Percentiles rank a stretch among this genome's conserved stretches.
These are phyloP conservation scores for Nicotiana rustica DNA, from an alignment of 305 asterid genomes.

Conservation along the genomic window DNA sequence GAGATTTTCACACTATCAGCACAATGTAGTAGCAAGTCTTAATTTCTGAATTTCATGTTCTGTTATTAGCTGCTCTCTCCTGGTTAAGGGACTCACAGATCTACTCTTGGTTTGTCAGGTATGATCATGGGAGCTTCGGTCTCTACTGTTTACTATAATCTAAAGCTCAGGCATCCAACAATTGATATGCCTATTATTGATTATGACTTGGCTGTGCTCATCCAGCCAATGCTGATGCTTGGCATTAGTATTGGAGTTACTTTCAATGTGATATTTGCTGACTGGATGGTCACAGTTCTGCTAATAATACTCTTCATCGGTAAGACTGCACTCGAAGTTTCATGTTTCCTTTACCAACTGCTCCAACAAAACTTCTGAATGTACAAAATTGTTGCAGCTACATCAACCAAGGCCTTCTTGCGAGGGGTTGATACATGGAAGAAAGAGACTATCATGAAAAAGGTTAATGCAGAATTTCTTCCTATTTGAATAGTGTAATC, in stretches of 20 bases:
- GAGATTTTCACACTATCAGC: slow-evolving; percentile 3
- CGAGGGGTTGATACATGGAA: slow-evolving; percentile 48
- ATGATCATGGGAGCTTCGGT: slow-evolving; percentile 98
- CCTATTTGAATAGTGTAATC: background rate
- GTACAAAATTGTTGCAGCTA: slow-evolving; percentile 33
- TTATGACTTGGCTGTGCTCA: slow-evolving; percentile 95
- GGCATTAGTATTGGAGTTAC: slow-evolving; percentile 96
- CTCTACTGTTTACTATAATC: slow-evolving; percentile 92
- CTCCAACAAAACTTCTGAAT: slow-evolving; percentile 24
- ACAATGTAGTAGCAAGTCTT: slow-evolving; percentile 4
- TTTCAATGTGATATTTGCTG: slow-evolving; percentile 89
- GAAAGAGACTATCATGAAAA: slow-evolving; percentile 45
- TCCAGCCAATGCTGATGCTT: slow-evolving; percentile 98
- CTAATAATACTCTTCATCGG: slow-evolving; percentile 85
- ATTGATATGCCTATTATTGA: slow-evolving; percentile 91
- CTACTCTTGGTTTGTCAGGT: slow-evolving; percentile 58
- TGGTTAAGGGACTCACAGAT: slow-evolving; percentile 32
- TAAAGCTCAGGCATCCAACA: slow-evolving; percentile 90
- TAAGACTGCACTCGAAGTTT: slow-evolving; percentile 36
- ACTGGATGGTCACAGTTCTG: slow-evolving; percentile 97
- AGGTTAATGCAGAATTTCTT: slow-evolving; percentile 33
- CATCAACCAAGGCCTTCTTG: slow-evolving; percentile 45
- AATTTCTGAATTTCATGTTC: background rate
- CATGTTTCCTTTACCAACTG: slow-evolving; percentile 20
- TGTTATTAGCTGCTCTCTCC: slow-evolving; percentile 23